These are phyloP conservation scores for Pisolithus marmoratus DNA, from an alignment of 768 basidiomycete species.

Conservation along the genomic window DNA sequence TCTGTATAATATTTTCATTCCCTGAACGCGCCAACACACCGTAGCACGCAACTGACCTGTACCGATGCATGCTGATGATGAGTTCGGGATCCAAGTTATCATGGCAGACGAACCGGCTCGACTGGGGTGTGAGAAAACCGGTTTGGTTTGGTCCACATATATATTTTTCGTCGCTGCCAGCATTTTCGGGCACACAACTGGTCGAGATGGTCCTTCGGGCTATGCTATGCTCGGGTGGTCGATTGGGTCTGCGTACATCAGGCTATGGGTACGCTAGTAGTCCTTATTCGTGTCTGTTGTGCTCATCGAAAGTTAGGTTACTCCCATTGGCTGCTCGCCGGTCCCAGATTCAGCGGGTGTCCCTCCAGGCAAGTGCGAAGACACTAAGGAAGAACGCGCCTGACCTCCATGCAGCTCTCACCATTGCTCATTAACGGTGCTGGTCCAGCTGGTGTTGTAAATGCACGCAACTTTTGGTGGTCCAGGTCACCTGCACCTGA, in stretches of 20 bases:
- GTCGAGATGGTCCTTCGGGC: slow-evolving; percentile 15
- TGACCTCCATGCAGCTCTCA: slow-evolving; percentile 7
- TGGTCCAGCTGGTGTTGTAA: slow-evolving; percentile 8
- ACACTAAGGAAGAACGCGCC: background rate
- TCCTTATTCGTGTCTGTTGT: background rate
- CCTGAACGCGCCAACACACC: background rate
- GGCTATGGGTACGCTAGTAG: slow-evolving; percentile 15
- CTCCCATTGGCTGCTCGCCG: slow-evolving; percentile 7
- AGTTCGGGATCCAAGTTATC: no score
- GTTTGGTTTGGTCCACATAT: slow-evolving; percentile 13
- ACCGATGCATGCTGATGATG: slow-evolving; percentile 14
- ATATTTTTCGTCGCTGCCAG: slow-evolving; percentile 1
- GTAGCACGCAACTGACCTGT: slow-evolving; percentile 16
- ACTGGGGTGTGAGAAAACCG: slow-evolving; percentile 2
- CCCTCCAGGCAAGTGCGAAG: slow-evolving; percentile 16
- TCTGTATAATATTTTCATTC: slow-evolving; percentile 16
- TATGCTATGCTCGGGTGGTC: slow-evolving; percentile 15
- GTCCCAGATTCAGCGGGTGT: slow-evolving; percentile 7
- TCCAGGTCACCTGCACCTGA: slow-evolving; percentile 14
- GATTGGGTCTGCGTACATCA: slow-evolving; percentile 18
- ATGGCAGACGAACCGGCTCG: slow-evolving; percentile 16
- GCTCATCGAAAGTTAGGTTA: slow-evolving; percentile 15
- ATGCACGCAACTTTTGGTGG: slow-evolving; percentile 29
- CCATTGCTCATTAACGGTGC: background rate
- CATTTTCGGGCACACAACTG: background rate